Base-by-base conservation (phyloP, 345 rosid species). In the Durio zibethinus region DNA sequence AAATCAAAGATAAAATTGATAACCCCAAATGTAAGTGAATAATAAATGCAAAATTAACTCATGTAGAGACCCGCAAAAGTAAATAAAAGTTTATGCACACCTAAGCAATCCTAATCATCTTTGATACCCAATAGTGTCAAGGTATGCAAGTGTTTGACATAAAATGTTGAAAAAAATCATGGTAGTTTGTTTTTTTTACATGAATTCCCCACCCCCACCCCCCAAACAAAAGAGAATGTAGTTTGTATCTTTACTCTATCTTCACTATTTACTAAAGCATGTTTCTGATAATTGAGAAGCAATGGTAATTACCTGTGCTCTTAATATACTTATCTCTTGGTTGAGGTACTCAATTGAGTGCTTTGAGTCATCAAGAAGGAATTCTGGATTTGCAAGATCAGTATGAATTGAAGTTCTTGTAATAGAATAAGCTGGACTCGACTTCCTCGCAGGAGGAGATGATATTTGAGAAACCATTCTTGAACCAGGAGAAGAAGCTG, bases 251-350 rank as follows among this genome's bases (percentile, higher is more conserved):
- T 15, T 35, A 35, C 20, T 72, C 75, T 72, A 27, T 33, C 47
- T 7, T 27, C n/a, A 52, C 64, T 29, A 29, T 12, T 60, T 25
- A 27, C 31, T 59, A 59, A 59, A 59, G 35, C 18, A 59, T 59
- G 18, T 59, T 59, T 25, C 64, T 25, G 20, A 60, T 12, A 29
- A 36, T 4, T 27, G 64, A 60, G 64, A 60, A 29, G 33, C 27
- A 7, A 68, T 11, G 31, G 20, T 61, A 74, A 5, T 84, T 76
- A 90, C 97, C 93, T 89, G 92, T 76, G 90, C 83, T 79, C 84
- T 90, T 82, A 90, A 84, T 82, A 88, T 69, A 82, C 78, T 73
- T 73, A 88, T 85, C 69, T 90, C 94, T 75, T 84, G 85, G 62
- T 74, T 76, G 45, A 81, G 76, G 72, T 80, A 80, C 35, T 84